A percentile compares a stretch with the other conserved stretches of the same genome.
Conservation (phyloP, 768 basidiomycete species). For the Russula ochroleuca region DNA sequence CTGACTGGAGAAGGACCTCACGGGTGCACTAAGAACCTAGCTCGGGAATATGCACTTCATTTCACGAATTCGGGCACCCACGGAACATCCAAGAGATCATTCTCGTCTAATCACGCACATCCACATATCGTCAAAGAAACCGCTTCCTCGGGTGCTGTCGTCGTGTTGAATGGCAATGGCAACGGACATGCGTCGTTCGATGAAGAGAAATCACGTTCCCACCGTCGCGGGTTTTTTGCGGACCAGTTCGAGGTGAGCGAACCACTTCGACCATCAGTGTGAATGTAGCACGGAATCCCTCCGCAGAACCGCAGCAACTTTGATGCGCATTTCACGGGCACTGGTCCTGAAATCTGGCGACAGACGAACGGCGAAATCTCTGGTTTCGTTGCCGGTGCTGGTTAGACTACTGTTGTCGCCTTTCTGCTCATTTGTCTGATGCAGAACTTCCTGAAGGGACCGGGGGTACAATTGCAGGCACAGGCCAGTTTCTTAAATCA, state of each 20-base stretch:
- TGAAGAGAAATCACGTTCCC: slow-evolving; percentile 43
- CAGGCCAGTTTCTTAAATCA: slow-evolving; percentile 73
- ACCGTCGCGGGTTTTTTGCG: slow-evolving; percentile 84
- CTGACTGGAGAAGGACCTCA: background rate
- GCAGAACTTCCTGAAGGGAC: slow-evolving; percentile 54
- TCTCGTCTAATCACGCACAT: slow-evolving; percentile 13
- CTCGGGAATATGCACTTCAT: slow-evolving; percentile 66
- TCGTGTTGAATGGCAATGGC: slow-evolving; percentile 32
- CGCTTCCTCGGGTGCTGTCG: slow-evolving; percentile 50
- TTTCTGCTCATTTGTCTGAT: background rate
- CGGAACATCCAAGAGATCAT: slow-evolving; percentile 2
- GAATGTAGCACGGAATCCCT: background rate
- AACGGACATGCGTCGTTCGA: slow-evolving; percentile 32
- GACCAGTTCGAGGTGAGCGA: slow-evolving; percentile 82
- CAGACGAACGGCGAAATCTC: slow-evolving; percentile 81
- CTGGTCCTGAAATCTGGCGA: slow-evolving; percentile 92
- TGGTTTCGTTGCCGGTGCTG: slow-evolving; percentile 89
- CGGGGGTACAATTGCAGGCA: slow-evolving; percentile 90
- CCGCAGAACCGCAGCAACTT: slow-evolving; percentile 81
- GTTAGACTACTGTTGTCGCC: slow-evolving; percentile 36
- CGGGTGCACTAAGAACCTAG: slow-evolving; percentile 66
- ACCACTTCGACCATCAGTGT: background rate
- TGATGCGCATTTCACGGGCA: slow-evolving; percentile 81
- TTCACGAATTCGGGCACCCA: slow-evolving; percentile 52
- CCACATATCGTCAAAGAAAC: slow-evolving; percentile 35